Percentiles rank a stretch among this genome's conserved stretches.
Conservation (phyloP, 1,284 basidiomycete species). For the Cyathus olla region DNA sequence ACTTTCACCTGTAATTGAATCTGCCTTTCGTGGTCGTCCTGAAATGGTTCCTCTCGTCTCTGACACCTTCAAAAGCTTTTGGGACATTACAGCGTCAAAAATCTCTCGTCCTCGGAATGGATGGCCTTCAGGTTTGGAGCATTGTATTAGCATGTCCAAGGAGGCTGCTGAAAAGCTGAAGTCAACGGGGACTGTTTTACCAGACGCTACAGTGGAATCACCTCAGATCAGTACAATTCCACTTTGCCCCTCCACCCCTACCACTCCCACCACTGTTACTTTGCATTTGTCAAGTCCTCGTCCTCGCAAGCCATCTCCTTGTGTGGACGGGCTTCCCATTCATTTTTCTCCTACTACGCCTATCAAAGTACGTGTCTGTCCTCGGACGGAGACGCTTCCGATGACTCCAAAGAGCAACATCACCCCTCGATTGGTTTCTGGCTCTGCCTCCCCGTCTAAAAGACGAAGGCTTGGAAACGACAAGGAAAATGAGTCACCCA, state of each 20-base stretch:
- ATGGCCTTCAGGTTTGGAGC: conserved; percentile 61
- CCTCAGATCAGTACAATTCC: conserved; percentile 8
- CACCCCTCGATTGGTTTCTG: conserved; percentile 17
- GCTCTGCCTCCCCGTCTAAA: conserved; percentile 23
- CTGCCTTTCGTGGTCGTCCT: conserved; percentile 60
- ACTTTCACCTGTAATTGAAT: conserved; percentile 61
- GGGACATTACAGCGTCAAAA: conserved; percentile 58
- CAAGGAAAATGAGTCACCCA: conserved; percentile 46
- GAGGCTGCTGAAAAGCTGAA: conserved; percentile 9
- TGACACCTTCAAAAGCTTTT: conserved; percentile 69
- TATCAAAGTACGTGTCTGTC: background rate
- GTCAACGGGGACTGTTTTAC: background rate
- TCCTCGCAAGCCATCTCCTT: conserved; percentile 38
- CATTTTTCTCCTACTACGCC: conserved; percentile 32
- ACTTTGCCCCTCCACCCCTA: conserved; percentile 21
- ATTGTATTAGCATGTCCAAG: conserved; percentile 44
- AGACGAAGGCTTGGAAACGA: conserved; percentile 38
- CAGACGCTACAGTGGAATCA: no score
- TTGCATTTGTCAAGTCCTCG: conserved; percentile 37
- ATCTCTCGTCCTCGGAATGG: conserved; percentile 52
- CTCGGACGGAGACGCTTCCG: background rate
- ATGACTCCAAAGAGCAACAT: conserved; percentile 16
- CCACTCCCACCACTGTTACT: conserved; percentile 23
- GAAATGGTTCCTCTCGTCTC: conserved; percentile 45
- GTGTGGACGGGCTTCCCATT: conserved; percentile 17